Conservation (phyloP, 108 stramenopile species). For the Cylindrotheca fusiformis region DNA sequence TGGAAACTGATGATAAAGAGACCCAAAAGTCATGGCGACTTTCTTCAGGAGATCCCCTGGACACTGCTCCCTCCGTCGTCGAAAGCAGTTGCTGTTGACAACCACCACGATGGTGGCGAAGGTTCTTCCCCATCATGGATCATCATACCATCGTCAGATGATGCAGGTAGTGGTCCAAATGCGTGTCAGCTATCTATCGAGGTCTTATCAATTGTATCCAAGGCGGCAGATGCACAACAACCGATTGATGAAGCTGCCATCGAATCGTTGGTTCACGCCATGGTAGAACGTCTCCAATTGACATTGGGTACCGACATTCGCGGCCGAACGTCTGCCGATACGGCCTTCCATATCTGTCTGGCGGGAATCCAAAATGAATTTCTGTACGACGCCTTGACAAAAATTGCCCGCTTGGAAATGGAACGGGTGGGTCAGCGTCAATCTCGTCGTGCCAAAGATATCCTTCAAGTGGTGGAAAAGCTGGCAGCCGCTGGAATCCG, state of each 20-base stretch:
- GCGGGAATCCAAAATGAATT: constrained; percentile 39
- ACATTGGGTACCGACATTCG: constrained; percentile 32
- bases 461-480: constrained; percentile 60
- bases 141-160: not conserved
- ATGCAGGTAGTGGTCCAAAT: not conserved
- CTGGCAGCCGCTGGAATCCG: constrained; percentile 60
- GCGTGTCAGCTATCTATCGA: not conserved
- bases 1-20: constrained; percentile 1
- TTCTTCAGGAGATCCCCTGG: too few relatives aligned
- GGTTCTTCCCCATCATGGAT: not conserved
- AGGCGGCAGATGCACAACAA: constrained; percentile 3
- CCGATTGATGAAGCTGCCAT: not conserved
- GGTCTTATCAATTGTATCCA: not conserved
- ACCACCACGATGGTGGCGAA: not conserved
- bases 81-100: not conserved
- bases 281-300: not conserved
- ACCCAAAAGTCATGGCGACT: too few relatives aligned
- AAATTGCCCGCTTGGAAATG: constrained; percentile 48
- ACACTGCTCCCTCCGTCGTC: not conserved
- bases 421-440: constrained; percentile 53
- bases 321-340: constrained; percentile 80
- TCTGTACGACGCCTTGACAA: constrained; percentile 43
- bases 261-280: not conserved
- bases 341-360: constrained; percentile 74
- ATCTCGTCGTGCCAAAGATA: constrained; percentile 59